A percentile compares a stretch with the other conserved stretches of the same genome.
Evolutionary conservation across 495 filamentous ascomycete genomes (phyloP).

Genomic region (Aspergillus avenaceus): DNA sequence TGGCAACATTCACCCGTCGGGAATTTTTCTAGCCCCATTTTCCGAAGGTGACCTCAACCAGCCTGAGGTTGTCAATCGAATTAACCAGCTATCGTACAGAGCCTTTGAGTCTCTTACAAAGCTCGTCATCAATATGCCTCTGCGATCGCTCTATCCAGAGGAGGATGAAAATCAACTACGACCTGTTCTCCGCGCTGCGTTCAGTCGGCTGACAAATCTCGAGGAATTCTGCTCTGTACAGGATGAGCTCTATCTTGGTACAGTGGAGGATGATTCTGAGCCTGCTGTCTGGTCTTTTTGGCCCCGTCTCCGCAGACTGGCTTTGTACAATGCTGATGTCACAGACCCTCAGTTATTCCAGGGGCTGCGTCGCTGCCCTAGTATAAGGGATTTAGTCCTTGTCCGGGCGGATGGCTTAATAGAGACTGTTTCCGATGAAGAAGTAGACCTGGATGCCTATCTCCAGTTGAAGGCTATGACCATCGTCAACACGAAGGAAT

Average conservation of each 20-base stretch:
- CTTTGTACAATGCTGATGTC: conserved; percentile 28
- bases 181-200: conserved; percentile 20
- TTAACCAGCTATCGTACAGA: conserved; percentile 3
- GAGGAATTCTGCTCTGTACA: conserved; percentile 24
- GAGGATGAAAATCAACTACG: conserved; percentile 18
- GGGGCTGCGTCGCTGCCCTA: conserved; percentile 17
- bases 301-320: conserved; percentile 26
- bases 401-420: conserved; percentile 23
- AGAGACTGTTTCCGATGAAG: not conserved
- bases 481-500: not conserved
- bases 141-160: conserved; percentile 10
- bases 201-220: conserved; percentile 20
- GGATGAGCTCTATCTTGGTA: conserved; percentile 15
- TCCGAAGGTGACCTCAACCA: conserved; percentile 7
- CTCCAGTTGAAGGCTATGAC: not conserved
- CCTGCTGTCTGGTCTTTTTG: conserved; percentile 28
- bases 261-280: conserved; percentile 15
- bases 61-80: not conserved
- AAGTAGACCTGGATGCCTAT: not conserved
- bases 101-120: conserved; percentile 1
- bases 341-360: conserved; percentile 19
- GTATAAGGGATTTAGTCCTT: conserved; percentile 29
- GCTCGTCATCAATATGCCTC: conserved; percentile 13
- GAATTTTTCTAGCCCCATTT: conserved; percentile 17
- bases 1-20: conserved; percentile 7